Evolutionary conservation across 2,329 filamentous ascomycete species (phyloP).

Genomic region (Pestalotiopsis sp.): DNA sequence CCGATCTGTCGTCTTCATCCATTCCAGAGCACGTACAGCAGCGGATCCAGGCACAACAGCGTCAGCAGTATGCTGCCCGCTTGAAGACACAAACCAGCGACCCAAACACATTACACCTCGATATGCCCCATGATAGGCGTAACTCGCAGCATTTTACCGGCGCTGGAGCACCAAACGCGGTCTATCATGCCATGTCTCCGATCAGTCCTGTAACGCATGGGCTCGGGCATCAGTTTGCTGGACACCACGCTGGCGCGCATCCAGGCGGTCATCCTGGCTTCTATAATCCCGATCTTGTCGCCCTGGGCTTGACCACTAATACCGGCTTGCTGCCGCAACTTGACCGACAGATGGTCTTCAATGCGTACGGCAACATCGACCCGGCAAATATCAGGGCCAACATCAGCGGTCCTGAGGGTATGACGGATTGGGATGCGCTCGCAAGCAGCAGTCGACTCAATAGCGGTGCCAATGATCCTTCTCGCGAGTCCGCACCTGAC

Average conservation of each 20-base stretch:
- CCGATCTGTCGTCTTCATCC: constrained; percentile 32
- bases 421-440: constrained; percentile 51
- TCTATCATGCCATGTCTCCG: constrained; percentile 53
- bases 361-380: constrained; percentile 65
- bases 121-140: not conserved
- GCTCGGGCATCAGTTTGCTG: constrained; percentile 32
- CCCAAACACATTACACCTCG: constrained; percentile 41
- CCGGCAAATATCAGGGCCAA: constrained; percentile 28
- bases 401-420: constrained; percentile 38
- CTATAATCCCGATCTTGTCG: constrained; percentile 57
- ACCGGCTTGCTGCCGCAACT: constrained; percentile 66
- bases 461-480: constrained; percentile 27
- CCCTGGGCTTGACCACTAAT: constrained; percentile 51
- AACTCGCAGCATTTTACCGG: constrained; percentile 41
- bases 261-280: constrained; percentile 35
- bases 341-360: constrained; percentile 76
- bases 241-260: constrained; percentile 13
- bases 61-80: constrained; percentile 40
- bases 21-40: constrained; percentile 38
- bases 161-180: constrained; percentile 20
- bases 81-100: constrained; percentile 45
- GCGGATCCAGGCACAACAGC: constrained; percentile 35
- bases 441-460: constrained; percentile 35
- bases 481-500: constrained; percentile 27
- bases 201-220: constrained; percentile 51